Conservation (phyloP, 129 eudicot genomes). For the Smallanthus sonchifolius region DNA sequence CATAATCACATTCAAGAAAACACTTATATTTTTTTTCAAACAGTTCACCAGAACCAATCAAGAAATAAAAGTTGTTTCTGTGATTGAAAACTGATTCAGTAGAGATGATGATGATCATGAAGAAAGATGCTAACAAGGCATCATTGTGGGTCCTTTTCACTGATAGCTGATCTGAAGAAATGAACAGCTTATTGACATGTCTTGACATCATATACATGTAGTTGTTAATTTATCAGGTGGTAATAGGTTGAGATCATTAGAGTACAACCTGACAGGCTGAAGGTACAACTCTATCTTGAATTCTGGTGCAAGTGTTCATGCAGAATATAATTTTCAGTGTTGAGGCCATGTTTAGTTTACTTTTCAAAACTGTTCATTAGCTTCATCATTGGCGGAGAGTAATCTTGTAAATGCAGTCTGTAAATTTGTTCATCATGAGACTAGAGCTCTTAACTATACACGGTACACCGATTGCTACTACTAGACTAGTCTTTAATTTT, state of each 20-base stretch:
- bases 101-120: constrained; percentile 27
- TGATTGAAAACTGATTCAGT: constrained; percentile 13
- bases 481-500: constrained; percentile 37
- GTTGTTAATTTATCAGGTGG: constrained; percentile 1
- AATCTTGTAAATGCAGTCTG: too few species aligned
- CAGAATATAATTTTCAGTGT: too few species aligned
- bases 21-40: neutral
- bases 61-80: constrained; percentile 19
- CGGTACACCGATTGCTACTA: too few species aligned
- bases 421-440: constrained; percentile 27
- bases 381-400: constrained; percentile 32
- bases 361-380: constrained; percentile 42
- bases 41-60: too few species aligned
- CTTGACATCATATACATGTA: neutral
- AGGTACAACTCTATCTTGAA: constrained; percentile 16
- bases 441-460: constrained; percentile 40
- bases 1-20: neutral
- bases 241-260: constrained; percentile 9
- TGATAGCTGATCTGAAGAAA: constrained; percentile 14
- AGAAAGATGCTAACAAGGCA: constrained; percentile 36
- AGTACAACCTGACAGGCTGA: constrained; percentile 21
- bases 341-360: constrained; percentile 27
- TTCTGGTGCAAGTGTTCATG: neutral
- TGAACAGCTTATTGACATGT: constrained; percentile 5
- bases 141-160: constrained; percentile 41